A percentile compares a stretch with the other conserved stretches of the same genome.
These are phyloP conservation scores for Stentor coeruleus DNA, from an alignment of 73 alveolate species.

Conservation along the genomic window DNA sequence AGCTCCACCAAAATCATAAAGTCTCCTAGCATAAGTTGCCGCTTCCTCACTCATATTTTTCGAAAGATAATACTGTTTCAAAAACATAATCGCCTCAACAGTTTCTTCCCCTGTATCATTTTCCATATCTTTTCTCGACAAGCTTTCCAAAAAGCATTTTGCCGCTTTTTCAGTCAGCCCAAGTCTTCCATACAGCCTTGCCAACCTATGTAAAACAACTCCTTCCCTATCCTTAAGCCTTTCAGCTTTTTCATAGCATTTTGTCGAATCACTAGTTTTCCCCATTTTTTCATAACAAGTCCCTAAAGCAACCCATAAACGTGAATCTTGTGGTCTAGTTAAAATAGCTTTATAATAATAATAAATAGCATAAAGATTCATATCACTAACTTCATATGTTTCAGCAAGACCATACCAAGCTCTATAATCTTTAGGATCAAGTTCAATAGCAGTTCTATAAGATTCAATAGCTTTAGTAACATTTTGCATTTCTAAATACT, in stretches of 20 bases:
- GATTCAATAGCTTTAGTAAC: slow-evolving; percentile 94
- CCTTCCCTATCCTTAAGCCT: slow-evolving; percentile 93
- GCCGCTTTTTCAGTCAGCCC: slow-evolving; percentile 89
- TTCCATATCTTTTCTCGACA: slow-evolving; percentile 80
- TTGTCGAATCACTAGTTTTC: slow-evolving; percentile 86
- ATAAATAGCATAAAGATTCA: slow-evolving; percentile 93
- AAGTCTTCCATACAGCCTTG: slow-evolving; percentile 80
- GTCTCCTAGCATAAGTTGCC: slow-evolving; percentile 72
- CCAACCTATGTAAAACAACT: slow-evolving; percentile 90
- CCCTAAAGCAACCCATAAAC: slow-evolving; percentile 98
- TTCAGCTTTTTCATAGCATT: slow-evolving; percentile 96
- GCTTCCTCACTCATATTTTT: slow-evolving; percentile 80
- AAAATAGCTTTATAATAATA: slow-evolving; percentile 93
- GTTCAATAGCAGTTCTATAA: slow-evolving; percentile 95
- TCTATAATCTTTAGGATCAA: slow-evolving; percentile 92
- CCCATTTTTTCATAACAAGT: slow-evolving; percentile 89
- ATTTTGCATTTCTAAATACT: slow-evolving; percentile 93
- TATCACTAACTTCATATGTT: slow-evolving; percentile 86
- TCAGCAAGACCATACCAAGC: slow-evolving; percentile 98
- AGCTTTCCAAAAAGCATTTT: slow-evolving; percentile 80
- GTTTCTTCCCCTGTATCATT: slow-evolving; percentile 81
- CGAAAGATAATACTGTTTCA: slow-evolving; percentile 74
- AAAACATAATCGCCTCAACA: slow-evolving; percentile 83
- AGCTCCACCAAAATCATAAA: slow-evolving; percentile 87
- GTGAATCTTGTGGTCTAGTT: slow-evolving; percentile 90